Base-by-base conservation (phyloP, 371 early-diverging fungal species). In the Mortierella sp. region DNA sequence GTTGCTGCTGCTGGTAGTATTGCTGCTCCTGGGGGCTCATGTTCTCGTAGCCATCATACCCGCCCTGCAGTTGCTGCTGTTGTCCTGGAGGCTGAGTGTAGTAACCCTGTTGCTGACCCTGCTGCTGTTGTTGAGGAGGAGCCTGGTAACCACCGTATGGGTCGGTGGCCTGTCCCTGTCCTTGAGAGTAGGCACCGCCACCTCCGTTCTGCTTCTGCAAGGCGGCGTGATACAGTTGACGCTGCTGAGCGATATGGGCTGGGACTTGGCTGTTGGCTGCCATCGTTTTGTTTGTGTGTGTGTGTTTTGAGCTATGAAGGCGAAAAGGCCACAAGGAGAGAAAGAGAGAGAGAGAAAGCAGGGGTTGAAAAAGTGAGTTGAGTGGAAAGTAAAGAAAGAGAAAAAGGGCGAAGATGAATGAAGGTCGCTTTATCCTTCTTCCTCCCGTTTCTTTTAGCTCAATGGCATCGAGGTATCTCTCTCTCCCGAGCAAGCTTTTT, bases 131-230 rank as follows among this genome's bases (percentile, higher is more conserved):
- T 45, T 73, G 78, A 28, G 72, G 48, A 60, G 71, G 70, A 3
- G 77, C 75, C 48, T 76, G 68, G 60, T 83, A 79, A 21, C 83
- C 80, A 28, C 76, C 76, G 50, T 79, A 73, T 19, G 48, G 60
- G 63, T 78, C 72, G 10, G 42, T 42, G 26, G 54, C 24, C 45
- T 73, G 60, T 31, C 78, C 52, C 6, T 74, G 60, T 31, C 79
- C 52, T 9, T 80, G 72, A 21, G 79, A 54, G 16, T 72, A 77
- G 21, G 73, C 57, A 5, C 77, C 73, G 16, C 70, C 74, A 28
- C 77, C 80, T 7, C 71, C 85, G 63, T 84, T 84, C 70, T 84
- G 85, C 79, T 81, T 84, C 54, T 80, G 81, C 73, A 84, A 72
- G 7, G 85, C 82, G 34, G 79, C 79, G 52, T 76, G 79, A 70